Conservation (phyloP, 2,329 filamentous ascomycete genomes). For the Colletotrichum sp. region DNA sequence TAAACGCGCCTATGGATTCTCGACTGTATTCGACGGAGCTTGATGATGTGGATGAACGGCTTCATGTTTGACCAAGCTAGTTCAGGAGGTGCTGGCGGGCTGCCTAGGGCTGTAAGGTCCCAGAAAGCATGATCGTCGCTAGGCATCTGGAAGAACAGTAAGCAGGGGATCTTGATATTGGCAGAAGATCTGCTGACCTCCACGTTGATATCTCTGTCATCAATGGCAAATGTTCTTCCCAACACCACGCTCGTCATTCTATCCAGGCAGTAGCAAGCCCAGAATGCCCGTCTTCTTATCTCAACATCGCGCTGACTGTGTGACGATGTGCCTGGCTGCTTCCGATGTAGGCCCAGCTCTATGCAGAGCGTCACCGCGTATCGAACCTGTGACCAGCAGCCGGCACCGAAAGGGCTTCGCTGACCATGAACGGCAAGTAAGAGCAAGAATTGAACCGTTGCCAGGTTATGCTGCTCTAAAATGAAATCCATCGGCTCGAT, state of each 20-base stretch:
- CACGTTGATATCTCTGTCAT: conserved; percentile 36
- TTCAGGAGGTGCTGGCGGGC: not conserved
- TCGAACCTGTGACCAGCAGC: conserved; percentile 37
- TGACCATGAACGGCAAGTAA: conserved; percentile 37
- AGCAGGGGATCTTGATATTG: not conserved
- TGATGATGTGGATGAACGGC: conserved; percentile 31
- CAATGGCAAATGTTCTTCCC: conserved; percentile 37
- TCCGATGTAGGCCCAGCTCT: conserved; percentile 35
- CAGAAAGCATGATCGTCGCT: conserved; percentile 25
- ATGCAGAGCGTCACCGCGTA: conserved; percentile 34
- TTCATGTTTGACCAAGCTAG: conserved; percentile 26
- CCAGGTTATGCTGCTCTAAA: conserved; percentile 35
- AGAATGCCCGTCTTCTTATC: conserved; percentile 35
- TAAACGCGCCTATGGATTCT: conserved; percentile 24
- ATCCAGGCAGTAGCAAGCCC: conserved; percentile 39
- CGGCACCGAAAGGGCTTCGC: conserved; percentile 37
- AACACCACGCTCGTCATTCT: conserved; percentile 35
- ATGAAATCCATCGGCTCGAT: conserved; percentile 35
- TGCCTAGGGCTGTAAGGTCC: conserved; percentile 21
- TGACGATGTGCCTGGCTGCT: not conserved
- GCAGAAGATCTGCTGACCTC: conserved; percentile 14
- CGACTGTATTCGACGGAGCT: conserved; percentile 26
- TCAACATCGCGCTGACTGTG: conserved; percentile 24
- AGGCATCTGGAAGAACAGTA: conserved; percentile 21
- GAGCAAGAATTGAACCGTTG: conserved; percentile 35